Evolutionary conservation across 2,329 filamentous ascomycete genomes (phyloP), one percentile per base, ranked within the genome.

Genomic region (Lithohypha guttulata): DNA sequence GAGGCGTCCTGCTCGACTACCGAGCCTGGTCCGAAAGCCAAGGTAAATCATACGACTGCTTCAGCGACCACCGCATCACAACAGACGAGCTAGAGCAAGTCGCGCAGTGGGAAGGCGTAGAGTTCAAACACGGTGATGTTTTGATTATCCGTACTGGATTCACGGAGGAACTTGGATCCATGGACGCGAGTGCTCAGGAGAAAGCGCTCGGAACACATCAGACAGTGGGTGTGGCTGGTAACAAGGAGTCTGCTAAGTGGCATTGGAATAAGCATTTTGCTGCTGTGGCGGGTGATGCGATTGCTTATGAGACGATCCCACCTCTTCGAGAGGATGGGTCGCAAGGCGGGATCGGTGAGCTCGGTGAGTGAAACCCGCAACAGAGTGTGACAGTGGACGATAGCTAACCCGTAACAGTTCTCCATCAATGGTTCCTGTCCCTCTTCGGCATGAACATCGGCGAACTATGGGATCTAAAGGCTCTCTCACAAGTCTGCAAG

Each of bases 231-330:
- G 41, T 75, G 2, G 63, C 63, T 30, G 70, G 73, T 45, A 69
- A 71, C 33, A 59, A 72, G 34, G 68, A 69, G 30, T 68, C 77
- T 3, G 61, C 74, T 6, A 69, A 73, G 37, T 84, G 79, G 78
- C 46, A 83, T 42, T 79, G 81, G 62, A 76, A 84, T 51, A 72
- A 69, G 46, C 76, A 78, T 37, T 82, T 84, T 48, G 66, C 78
- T 0, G 75, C 72, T 1, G 77, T 80, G 1, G 76, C 70, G 0
- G 75, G 75, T 0, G 80, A 84, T 53, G 62, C 68, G 10, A 71
- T 70, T 14, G 65, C 70, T 0, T 81, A 83, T 45, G 80, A 84
- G 59, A 68, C 70, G 0, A 72, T 74, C 56, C 76, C 77, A 2
- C 70, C 72, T 4, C 42, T 50, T 8, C 15, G 18, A 9, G 37